Percentiles rank a stretch among this genome's conserved stretches.
Evolutionary conservation across 2,329 filamentous ascomycete genomes (phyloP).

Genomic region (Colletotrichum scovillei): DNA sequence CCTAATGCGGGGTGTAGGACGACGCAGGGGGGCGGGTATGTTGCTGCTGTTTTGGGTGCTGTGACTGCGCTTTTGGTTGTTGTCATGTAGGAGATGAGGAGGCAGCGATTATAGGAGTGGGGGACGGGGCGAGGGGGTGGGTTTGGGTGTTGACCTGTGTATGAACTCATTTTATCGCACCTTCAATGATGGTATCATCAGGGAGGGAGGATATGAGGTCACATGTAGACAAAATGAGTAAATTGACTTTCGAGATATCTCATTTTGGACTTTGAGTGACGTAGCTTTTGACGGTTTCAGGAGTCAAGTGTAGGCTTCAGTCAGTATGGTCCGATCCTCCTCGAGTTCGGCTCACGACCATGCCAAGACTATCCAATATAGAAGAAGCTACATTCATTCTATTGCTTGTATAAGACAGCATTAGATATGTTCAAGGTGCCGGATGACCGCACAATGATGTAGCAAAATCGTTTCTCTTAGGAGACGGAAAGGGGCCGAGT

Average conservation of each 20-base stretch:
- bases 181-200: background rate
- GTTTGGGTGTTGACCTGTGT: background rate
- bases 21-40: background rate
- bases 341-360: background rate
- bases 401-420: background rate
- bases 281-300: background rate
- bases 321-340: background rate
- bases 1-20: slow-evolving; percentile 6
- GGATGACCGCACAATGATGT: background rate
- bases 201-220: background rate
- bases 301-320: background rate
- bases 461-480: background rate
- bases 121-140: no score
- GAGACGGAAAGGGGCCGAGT: background rate
- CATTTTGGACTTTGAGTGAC: background rate
- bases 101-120: background rate
- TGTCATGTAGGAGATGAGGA: background rate
- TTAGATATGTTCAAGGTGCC: background rate
- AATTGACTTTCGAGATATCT: background rate
- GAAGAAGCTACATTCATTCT: background rate
- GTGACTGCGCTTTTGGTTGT: background rate
- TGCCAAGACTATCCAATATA: background rate
- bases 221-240: background rate
- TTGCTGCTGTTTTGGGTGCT: background rate
- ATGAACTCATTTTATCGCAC: background rate